Evolutionary conservation across 805 yeast species (phyloP).

Genomic region (Candida maltosa): DNA sequence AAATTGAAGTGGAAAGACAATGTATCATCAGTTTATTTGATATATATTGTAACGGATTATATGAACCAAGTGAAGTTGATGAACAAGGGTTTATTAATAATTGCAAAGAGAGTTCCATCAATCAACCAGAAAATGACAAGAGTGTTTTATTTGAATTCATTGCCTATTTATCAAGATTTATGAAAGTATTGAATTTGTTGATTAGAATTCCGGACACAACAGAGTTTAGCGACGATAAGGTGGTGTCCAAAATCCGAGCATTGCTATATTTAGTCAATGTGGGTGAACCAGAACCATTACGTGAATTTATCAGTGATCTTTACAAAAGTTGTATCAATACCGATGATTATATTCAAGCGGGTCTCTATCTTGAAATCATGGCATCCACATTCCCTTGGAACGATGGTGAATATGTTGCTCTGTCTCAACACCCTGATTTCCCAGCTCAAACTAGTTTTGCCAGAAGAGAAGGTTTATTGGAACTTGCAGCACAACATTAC

Average conservation of each 20-base stretch:
- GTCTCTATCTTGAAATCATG: constrained; percentile 70
- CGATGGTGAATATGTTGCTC: constrained; percentile 51
- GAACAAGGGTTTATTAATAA: constrained; percentile 51
- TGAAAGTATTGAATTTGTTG: neutral
- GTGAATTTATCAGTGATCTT: constrained; percentile 74
- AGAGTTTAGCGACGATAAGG: constrained; percentile 82
- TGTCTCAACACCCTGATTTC: constrained; percentile 61
- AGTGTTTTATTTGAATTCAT: neutral
- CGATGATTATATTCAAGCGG: constrained; percentile 75
- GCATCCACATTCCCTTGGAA: constrained; percentile 79
- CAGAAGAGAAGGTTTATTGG: constrained; percentile 70
- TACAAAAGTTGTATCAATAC: constrained; percentile 60
- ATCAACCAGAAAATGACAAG: neutral
- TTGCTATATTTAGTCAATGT: no score
- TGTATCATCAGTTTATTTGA: constrained; percentile 63
- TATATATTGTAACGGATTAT: constrained; percentile 54
- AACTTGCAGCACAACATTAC: constrained; percentile 67
- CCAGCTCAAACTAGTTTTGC: constrained; percentile 82
- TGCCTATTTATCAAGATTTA: neutral
- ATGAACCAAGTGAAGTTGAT: constrained; percentile 54
- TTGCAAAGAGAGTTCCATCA: constrained; percentile 39
- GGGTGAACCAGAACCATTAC: constrained; percentile 74
- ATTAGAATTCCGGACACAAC: constrained; percentile 40
- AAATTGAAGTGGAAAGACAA: constrained; percentile 61
- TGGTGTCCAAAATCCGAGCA: no score